Conservation (phyloP, 495 filamentous ascomycete species). For the Daldinia concentrica region DNA sequence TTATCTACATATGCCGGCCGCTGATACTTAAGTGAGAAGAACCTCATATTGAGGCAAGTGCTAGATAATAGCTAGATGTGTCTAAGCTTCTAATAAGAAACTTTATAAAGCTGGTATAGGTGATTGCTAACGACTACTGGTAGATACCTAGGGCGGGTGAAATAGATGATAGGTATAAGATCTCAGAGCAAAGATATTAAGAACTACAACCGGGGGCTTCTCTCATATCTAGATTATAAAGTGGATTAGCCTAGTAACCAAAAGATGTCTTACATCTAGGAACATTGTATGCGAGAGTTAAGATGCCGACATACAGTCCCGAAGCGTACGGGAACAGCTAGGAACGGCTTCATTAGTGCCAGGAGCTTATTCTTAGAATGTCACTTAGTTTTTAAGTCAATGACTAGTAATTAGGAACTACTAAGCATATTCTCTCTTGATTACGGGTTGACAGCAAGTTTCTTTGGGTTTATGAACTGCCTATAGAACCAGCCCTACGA, state of each 20-base stretch:
- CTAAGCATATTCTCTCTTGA: too few relatives aligned
- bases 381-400: too few relatives aligned
- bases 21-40: slow-evolving; percentile 48
- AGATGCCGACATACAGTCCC: not conserved
- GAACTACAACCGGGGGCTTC: not conserved
- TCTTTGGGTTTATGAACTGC: too few relatives aligned
- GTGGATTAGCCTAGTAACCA: not conserved
- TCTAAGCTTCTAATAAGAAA: too few relatives aligned
- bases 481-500: too few relatives aligned
- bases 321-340: not conserved
- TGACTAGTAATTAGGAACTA: too few relatives aligned
- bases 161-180: not conserved
- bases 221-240: not conserved
- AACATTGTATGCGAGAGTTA: slow-evolving; percentile 5
- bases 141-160: not conserved
- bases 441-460: too few relatives aligned
- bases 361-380: too few relatives aligned
- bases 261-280: slow-evolving; percentile 3
- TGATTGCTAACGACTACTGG: not conserved
- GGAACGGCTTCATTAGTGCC: not conserved
- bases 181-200: not conserved
- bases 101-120: too few relatives aligned
- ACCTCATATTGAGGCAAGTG: slow-evolving; percentile 38
- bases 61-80: not conserved
- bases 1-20: slow-evolving; percentile 52